phyloP scores from a whole-genome alignment of 2,329 filamentous ascomycete genomes.

The Thielaviopsis musarum region DNA sequence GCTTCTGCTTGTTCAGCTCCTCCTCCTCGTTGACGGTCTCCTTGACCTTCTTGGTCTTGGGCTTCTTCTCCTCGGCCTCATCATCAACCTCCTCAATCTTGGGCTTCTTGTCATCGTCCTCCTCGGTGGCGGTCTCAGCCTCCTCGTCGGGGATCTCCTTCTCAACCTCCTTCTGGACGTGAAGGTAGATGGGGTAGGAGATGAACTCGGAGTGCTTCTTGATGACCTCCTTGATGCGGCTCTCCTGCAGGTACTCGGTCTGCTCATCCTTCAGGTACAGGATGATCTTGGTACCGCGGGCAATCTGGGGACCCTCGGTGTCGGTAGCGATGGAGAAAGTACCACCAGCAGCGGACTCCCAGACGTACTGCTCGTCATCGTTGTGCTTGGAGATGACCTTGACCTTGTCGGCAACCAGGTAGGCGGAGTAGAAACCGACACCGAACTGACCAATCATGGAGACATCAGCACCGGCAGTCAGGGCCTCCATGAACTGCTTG shows the following conservation, averaged over 20 bases:
- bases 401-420: slow-evolving; percentile 95
- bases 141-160: slow-evolving; percentile 97
- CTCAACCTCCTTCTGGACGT: slow-evolving; percentile 98
- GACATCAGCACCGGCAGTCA: slow-evolving; percentile 94
- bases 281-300: slow-evolving; percentile 94
- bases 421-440: slow-evolving; percentile 99
- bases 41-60: slow-evolving; percentile 99
- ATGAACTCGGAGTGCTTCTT: slow-evolving; percentile 99
- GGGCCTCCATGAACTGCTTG: slow-evolving; percentile 99
- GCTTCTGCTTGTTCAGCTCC: slow-evolving; percentile 99
- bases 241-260: slow-evolving; percentile 94
- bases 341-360: slow-evolving; percentile 94
- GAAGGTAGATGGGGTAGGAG: slow-evolving; percentile 99
- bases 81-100: slow-evolving; percentile 87
- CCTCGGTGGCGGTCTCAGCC: slow-evolving; percentile 47
- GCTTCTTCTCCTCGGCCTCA: slow-evolving; percentile 75
- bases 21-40: slow-evolving; percentile 98
- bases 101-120: slow-evolving; percentile 80
- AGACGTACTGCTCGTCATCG: slow-evolving; percentile 99
- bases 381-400: slow-evolving; percentile 97
- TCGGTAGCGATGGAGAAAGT: slow-evolving; percentile 90
- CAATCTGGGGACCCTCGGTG: slow-evolving; percentile 76
- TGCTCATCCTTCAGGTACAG: slow-evolving; percentile 99
- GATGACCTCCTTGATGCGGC: slow-evolving; percentile 99
- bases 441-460: slow-evolving; percentile 99